Evolutionary conservation across 192 early-diverging fungal genomes (phyloP), one percentile per base, ranked within the genome.

Genomic region (Coemansia sp.): DNA sequence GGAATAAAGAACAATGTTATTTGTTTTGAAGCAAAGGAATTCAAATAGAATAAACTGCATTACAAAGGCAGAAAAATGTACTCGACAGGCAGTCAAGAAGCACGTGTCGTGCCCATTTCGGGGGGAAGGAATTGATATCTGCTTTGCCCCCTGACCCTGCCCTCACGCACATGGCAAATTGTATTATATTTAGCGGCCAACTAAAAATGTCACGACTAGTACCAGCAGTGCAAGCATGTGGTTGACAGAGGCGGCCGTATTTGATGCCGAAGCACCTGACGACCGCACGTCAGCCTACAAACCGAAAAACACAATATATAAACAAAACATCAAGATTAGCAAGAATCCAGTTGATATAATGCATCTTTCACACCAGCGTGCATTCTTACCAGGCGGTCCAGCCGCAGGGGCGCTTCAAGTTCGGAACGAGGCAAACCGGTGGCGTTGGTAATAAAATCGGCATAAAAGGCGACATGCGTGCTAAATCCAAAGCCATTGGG

Each of bases 401-500:
- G 15, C 8, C 34, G 49, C 36, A 64, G 42, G 2, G 71, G 71
- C 35, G 41, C 56, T 27, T 68, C 60, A 5, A 75, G 52, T 49
- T 57, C 47, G 3, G 27, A 18, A 1, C 51, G 31, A 2, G 57
- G 32, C 18, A 80, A 52, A 0, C 64, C 67, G 0, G 78, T 80
- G 22, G 55, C 60, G 17, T 38, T 48, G 1, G 56, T 60, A 4
- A 80, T 31, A 47, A 80, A 80, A 11, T 34, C 52, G 5, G 45
- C 37, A 35, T 75, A 80, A 30, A 71, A 59, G 7, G 63, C 67
- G n/a, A 80, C 40, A 18, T 75, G 78, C 26, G 78, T 80, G 58
- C 67, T 70, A 47, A 80, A 80, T 1, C 71, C 78, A 17, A 71
- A 63, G 7, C 78, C 78, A 4, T 18, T 14, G 0, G 63, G 54